These are phyloP conservation scores for Schrenkiella parvula DNA, from an alignment of 345 rosid genomes.

Conservation along the genomic window DNA sequence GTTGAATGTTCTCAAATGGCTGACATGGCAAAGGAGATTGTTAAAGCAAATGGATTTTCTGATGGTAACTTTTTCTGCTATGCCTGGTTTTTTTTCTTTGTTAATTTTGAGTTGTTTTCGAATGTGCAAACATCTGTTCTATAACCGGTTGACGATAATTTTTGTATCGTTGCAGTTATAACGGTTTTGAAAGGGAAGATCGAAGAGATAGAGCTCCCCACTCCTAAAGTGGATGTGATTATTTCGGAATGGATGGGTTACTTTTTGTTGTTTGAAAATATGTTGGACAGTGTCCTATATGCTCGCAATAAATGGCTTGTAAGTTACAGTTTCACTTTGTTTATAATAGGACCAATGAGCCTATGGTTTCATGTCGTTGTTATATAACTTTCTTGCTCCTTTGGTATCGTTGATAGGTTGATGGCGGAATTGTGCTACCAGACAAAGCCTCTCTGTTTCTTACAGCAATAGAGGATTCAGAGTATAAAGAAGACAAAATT, in stretches of 20 bases:
- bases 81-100: background rate
- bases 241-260: constrained; percentile 99
- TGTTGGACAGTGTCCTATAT: constrained; percentile 84
- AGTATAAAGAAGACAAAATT: constrained; percentile 91
- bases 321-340: constrained; percentile 35
- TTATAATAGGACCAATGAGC: background rate
- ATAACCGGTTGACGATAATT: background rate
- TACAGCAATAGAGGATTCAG: constrained; percentile 96
- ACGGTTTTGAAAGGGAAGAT: constrained; percentile 97
- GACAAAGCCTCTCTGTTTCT: constrained; percentile 86
- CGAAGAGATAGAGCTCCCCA: constrained; percentile 93
- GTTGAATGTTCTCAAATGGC: constrained; percentile 97
- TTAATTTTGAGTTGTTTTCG: background rate
- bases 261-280: constrained; percentile 91
- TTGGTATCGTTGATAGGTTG: constrained; percentile 43
- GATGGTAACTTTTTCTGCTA: constrained; percentile 47
- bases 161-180: constrained; percentile 48
- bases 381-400: background rate
- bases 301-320: constrained; percentile 99
- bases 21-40: constrained; percentile 90
- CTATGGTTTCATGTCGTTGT: background rate
- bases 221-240: constrained; percentile 83
- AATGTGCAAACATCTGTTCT: background rate
- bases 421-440: constrained; percentile 80
- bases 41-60: constrained; percentile 76